Base-by-base conservation (phyloP, 2,329 filamentous ascomycete species). In the Neofusicoccum cordaticola region DNA sequence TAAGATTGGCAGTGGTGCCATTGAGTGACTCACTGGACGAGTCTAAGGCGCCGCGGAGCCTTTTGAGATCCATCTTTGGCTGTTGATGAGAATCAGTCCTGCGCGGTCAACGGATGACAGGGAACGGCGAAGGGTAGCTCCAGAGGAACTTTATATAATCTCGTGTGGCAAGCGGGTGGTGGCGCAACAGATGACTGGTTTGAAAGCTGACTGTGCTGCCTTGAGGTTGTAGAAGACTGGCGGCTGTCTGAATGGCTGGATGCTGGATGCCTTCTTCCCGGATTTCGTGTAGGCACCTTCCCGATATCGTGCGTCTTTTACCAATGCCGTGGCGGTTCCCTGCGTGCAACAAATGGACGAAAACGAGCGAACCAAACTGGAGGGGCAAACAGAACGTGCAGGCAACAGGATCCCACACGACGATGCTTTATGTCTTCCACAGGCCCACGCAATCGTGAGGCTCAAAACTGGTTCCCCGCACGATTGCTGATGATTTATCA, bases 1-100 rank as follows among this genome's bases (percentile, higher is more conserved):
- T 69, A 8, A 72, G 62, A 19, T 61, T 65, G 27, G n/a, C 67
- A 68, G 13, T 51, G 19, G 65, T 66, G 35, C 61, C 62, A 41
- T 74, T 57, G 31, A 17, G 27, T 5, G 50, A 15, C 42, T 56
- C 62, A 8, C 31, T n/a, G 1, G 50, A 35, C 9, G 41, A 37
- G 13, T 64, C 51, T 12, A 57, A 15, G 34, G 35, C 50, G 13
- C 42, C 34, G 13, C 50, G 35, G 17, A 64, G 31, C 19, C 22
- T 64, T 15, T 19, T 56, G 11, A 64, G 4, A 13, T 57, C 62
- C 62, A 64, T 64, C 2, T 35, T 35, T 4, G 4, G 35, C 8
- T 6, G 9, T 8, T 19, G n/a, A 3, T 8, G 56, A 22, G 2
- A 22, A 34, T 7, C 17, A 7, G 17, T 17, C 22, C 6, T 45